These are phyloP conservation scores for Pseudocercospora ulei DNA, from an alignment of 2,329 filamentous ascomycete species.

Conservation along the genomic window DNA sequence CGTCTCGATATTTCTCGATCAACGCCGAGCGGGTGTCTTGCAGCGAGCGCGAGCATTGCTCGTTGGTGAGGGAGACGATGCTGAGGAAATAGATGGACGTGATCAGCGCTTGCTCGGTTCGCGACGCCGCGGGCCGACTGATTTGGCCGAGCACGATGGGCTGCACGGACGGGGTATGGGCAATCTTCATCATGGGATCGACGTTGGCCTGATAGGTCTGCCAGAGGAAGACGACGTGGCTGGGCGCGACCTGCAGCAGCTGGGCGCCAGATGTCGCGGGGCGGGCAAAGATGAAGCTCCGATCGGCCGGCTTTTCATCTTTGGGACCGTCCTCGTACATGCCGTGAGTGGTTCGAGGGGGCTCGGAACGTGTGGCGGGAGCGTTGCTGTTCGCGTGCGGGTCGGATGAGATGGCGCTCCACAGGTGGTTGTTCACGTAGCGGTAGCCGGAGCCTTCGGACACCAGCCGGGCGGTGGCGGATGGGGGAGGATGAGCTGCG, in stretches of 20 bases:
- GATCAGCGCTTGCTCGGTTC: conserved; percentile 34
- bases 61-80: conserved; percentile 30
- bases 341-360: conserved; percentile 13
- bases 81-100: conserved; percentile 34
- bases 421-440: conserved; percentile 27
- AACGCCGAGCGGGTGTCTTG: conserved; percentile 23
- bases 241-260: conserved; percentile 13
- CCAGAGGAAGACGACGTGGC: conserved; percentile 58
- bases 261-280: conserved; percentile 22
- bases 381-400: conserved; percentile 13
- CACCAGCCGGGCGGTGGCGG: conserved; percentile 22
- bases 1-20: conserved; percentile 21
- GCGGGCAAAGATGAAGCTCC: conserved; percentile 24
- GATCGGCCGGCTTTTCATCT: conserved; percentile 6
- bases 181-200: conserved; percentile 61
- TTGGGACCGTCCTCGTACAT: conserved; percentile 11
- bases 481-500: too few species aligned
- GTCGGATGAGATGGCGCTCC: conserved; percentile 21
- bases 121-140: conserved; percentile 47
- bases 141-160: conserved; percentile 54
- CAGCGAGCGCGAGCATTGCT: conserved; percentile 24
- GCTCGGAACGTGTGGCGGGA: conserved; percentile 12
- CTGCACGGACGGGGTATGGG: conserved; percentile 62
- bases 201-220: conserved; percentile 64
- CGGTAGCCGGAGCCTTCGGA: conserved; percentile 22